These are phyloP conservation scores for Amphichorda felina DNA, from an alignment of 2,329 filamentous ascomycete genomes.

Conservation along the genomic window DNA sequence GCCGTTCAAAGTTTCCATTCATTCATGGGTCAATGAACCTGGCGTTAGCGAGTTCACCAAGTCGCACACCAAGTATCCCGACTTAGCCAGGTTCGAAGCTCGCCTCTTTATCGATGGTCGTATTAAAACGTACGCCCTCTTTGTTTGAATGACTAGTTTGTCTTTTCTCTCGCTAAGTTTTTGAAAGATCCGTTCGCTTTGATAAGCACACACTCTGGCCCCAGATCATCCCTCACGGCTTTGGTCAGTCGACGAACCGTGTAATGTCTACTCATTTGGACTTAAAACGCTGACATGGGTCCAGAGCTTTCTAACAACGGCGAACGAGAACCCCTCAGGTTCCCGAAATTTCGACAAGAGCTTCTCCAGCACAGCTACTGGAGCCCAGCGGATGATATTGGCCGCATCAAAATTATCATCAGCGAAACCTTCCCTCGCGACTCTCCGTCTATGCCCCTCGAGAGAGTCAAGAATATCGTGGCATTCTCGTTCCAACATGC, in stretches of 20 bases:
- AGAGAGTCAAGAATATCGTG: conserved; percentile 60
- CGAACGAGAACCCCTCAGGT: conserved; percentile 50
- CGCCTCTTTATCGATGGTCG: conserved; percentile 58
- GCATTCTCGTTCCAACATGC: conserved; percentile 80
- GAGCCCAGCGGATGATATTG: conserved; percentile 58
- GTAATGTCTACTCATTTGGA: too few relatives aligned
- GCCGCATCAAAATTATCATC: conserved; percentile 66
- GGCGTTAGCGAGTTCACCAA: conserved; percentile 44
- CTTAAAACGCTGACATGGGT: background rate
- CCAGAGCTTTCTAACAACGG: conserved; percentile 42
- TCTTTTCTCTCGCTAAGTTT: background rate
- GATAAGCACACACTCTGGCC: conserved; percentile 38
- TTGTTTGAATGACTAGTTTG: conserved; percentile 3
- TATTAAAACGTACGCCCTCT: conserved; percentile 44
- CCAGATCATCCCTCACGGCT: conserved; percentile 32
- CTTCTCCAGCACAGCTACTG: conserved; percentile 59
- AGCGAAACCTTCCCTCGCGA: conserved; percentile 58
- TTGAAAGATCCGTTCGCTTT: conserved; percentile 40
- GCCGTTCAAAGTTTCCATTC: conserved; percentile 62
- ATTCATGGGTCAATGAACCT: conserved; percentile 54
- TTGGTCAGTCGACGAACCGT: conserved; percentile 20
- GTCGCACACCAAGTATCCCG: conserved; percentile 40
- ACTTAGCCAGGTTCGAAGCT: conserved; percentile 50
- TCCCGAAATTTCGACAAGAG: conserved; percentile 60
- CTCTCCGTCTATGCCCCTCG: conserved; percentile 39